Evolutionary conservation across 352 stramenopile genomes (phyloP), one percentile per base, ranked within the genome.

Genomic region (Globisporangium sylvaticum): DNA sequence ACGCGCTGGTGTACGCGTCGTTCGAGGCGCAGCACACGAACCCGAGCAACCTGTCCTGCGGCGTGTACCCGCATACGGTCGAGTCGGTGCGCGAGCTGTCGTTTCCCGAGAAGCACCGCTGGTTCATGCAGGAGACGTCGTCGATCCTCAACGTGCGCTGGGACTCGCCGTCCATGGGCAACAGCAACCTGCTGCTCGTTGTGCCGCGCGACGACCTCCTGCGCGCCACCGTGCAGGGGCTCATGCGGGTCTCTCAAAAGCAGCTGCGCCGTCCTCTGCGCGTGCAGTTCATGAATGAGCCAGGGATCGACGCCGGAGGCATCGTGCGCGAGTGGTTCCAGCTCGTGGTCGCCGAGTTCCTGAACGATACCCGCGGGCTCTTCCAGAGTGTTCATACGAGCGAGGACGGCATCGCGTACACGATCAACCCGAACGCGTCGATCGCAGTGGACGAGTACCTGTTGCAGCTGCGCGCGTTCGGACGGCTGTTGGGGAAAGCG

Each of bases 281-380:
- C n/a, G 77, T 93, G 18, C 75, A 84, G 29, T 93, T 96, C 58
- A 58, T 80, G 18, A 84, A 85, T 62, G 88, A 96, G 50, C 81
- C 81, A 2, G 87, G 84, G 5, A 69, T 95, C 27, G 89, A 96
- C 67, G 87, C 88, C 4, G 89, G 89, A 1, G 89, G 89, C 1
- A 68, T 96, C 24, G 81, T 89, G 44, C 79, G 89, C 22, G 89
- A 95, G 64, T 96, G 89, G 89, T 91, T 94, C 55, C 70, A 66
- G 1, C 71, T 95, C 25, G 77, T 88, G 18, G 73, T 78, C 42
- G 58, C 58, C 6, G 77, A 75, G 58, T 81, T 88, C 39, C 61
- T 90, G 4, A 68, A 86, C 9, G 68, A 81, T 14, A 71, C 59
- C 48, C 77, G 73, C 22, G 81, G 79, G 0, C 68, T 90, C n/a